Conservation (phyloP, 257 asterid species). For the Solanum pennellii region DNA sequence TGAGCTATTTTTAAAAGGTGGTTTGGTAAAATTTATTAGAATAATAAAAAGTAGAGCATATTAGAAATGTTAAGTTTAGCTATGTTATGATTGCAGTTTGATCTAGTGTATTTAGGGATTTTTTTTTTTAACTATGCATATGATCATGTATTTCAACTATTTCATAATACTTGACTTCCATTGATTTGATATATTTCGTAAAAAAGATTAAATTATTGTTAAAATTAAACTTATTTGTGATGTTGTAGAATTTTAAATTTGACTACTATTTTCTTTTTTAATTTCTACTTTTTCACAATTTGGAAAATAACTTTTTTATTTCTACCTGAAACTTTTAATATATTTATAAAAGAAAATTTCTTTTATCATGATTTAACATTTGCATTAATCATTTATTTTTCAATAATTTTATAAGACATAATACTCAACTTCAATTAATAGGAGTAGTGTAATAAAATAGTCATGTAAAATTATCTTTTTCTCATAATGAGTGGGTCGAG, state of each 20-base stretch:
- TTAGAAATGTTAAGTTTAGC: not conserved
- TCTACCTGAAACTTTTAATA: too few relatives aligned
- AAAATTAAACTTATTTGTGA: not conserved
- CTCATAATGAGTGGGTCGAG: not conserved
- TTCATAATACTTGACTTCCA: not conserved
- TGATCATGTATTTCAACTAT: not conserved
- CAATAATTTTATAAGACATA: not conserved
- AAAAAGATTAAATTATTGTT: too few relatives aligned
- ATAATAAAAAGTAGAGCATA: too few relatives aligned
- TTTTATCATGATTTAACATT: too few relatives aligned
- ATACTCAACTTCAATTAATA: not conserved
- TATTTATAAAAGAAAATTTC: too few relatives aligned
- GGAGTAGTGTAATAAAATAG: not conserved
- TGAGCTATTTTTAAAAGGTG: not conserved
- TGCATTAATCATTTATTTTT: not conserved
- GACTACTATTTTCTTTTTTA: not conserved
- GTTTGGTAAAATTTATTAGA: not conserved
- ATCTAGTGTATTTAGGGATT: not conserved
- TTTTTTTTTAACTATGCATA: not conserved
- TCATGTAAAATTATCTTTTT: not conserved
- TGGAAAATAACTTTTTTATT: too few relatives aligned
- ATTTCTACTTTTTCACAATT: not conserved
- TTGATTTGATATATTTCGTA: not conserved
- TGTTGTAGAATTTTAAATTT: not conserved
- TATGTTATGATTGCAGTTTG: not conserved